These are phyloP conservation scores for Sugiyamaella xylanicola DNA, from an alignment of 1,139 yeast genomes.

Conservation along the genomic window DNA sequence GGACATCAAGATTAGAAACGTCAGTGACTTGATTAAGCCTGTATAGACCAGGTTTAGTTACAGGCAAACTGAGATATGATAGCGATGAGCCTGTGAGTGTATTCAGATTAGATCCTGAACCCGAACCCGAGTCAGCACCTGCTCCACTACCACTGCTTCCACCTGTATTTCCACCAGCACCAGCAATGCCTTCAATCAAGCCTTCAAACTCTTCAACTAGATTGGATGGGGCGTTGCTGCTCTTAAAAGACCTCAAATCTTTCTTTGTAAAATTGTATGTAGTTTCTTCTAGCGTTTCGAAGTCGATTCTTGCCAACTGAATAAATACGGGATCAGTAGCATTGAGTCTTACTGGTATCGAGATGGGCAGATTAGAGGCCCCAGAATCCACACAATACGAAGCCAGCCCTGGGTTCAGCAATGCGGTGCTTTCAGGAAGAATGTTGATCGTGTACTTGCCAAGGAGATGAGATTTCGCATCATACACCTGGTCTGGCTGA, in stretches of 20 bases:
- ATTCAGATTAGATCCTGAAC: background rate
- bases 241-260: constrained; percentile 49
- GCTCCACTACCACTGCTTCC: constrained; percentile 7
- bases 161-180: constrained; percentile 1
- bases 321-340: constrained; percentile 74
- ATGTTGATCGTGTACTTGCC: constrained; percentile 86
- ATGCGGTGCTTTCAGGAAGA: constrained; percentile 88
- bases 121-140: constrained; percentile 6
- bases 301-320: constrained; percentile 64
- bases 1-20: constrained; percentile 60
- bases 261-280: constrained; percentile 58
- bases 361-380: constrained; percentile 34
- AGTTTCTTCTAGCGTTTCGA: constrained; percentile 54
- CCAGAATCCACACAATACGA: constrained; percentile 61
- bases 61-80: constrained; percentile 56
- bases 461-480: constrained; percentile 72
- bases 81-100: background rate
- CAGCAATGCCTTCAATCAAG: background rate
- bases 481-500: constrained; percentile 47
- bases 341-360: constrained; percentile 77
- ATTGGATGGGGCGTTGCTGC: constrained; percentile 5
- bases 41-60: constrained; percentile 72
- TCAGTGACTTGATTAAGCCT: constrained; percentile 67
- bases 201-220: constrained; percentile 12
- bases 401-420: constrained; percentile 72